phyloP scores from a whole-genome alignment of 2,329 filamentous ascomycete species.

The Fusarium drepaniforme region DNA sequence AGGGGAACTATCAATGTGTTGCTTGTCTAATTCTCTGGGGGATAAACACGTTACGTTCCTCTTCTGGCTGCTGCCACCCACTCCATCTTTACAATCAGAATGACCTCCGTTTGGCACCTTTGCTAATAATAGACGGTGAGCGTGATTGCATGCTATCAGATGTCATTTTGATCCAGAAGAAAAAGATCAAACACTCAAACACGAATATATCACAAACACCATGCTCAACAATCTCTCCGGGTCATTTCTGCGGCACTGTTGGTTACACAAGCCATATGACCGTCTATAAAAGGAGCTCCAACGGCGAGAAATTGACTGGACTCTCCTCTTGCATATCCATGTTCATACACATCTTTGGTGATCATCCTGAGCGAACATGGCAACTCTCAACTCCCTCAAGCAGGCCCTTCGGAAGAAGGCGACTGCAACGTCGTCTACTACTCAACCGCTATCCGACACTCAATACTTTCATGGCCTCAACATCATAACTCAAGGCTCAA shows the following conservation, averaged over 20 bases:
- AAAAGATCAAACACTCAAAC: not conserved
- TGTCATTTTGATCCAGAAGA: not conserved
- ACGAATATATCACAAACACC: not conserved
- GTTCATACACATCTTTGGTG: not conserved
- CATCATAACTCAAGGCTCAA: slow-evolving; percentile 53
- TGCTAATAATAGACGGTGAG: not conserved
- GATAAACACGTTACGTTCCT: not conserved
- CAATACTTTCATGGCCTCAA: slow-evolving; percentile 64
- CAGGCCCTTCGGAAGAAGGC: slow-evolving; percentile 51
- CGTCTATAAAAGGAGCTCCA: not conserved
- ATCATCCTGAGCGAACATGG: slow-evolving; percentile 18
- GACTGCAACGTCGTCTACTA: slow-evolving; percentile 35
- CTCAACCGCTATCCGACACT: slow-evolving; percentile 56
- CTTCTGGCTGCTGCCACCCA: not conserved
- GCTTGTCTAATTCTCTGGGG: not conserved
- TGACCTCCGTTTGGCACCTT: not conserved
- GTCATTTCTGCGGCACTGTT: not conserved
- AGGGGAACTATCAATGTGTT: too few relatives aligned
- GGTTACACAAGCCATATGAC: not conserved
- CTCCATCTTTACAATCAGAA: not conserved
- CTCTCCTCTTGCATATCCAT: not conserved
- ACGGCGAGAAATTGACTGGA: not conserved
- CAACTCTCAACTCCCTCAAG: slow-evolving; percentile 58
- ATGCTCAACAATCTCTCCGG: not conserved
- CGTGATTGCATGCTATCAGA: not conserved